Percentiles rank a stretch among this genome's conserved stretches.
Evolutionary conservation across 139 green algal species (phyloP).

Genomic region (Gonium pectorale): DNA sequence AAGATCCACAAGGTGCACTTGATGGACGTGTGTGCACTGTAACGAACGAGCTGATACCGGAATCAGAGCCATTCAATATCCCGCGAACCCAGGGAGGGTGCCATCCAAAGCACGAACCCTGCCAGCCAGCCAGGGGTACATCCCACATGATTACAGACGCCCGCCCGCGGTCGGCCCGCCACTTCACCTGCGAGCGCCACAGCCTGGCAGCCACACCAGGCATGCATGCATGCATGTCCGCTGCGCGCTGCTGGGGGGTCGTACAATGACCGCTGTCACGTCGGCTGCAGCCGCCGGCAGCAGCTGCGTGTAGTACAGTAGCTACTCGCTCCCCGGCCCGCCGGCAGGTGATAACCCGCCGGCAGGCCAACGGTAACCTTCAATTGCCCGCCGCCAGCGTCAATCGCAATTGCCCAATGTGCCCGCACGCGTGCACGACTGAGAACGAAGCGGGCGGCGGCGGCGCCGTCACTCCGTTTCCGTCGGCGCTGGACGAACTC

Average conservation of each 20-base stretch:
- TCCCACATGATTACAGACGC: too few species aligned
- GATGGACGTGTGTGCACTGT: too few species aligned
- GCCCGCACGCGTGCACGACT: conserved; percentile 57
- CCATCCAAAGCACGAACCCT: too few species aligned
- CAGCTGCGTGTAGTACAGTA: conserved; percentile 51
- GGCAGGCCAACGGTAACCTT: conserved; percentile 63
- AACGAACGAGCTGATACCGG: too few species aligned
- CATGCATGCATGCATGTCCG: too few species aligned
- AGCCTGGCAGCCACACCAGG: too few species aligned
- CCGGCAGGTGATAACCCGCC: conserved; percentile 71
- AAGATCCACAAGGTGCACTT: too few species aligned
- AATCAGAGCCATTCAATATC: too few species aligned
- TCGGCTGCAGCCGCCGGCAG: background rate
- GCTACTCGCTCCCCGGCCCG: conserved; percentile 63
- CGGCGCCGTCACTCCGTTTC: background rate
- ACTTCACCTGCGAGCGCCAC: too few species aligned
- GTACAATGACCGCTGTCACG: conserved; percentile 14
- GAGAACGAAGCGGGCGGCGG: conserved; percentile 35
- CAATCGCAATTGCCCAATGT: conserved; percentile 9
- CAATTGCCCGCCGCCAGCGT: conserved; percentile 1
- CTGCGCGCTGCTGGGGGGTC: conserved; percentile 4
- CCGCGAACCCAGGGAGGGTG: too few species aligned
- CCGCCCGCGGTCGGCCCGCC: too few species aligned
- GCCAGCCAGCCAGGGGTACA: too few species aligned
- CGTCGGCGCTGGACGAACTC: background rate